A percentile compares a stretch with the other conserved stretches of the same genome.
phyloP scores from a whole-genome alignment of 192 early-diverging fungal species.

The Gaertneriomyces sp. region DNA sequence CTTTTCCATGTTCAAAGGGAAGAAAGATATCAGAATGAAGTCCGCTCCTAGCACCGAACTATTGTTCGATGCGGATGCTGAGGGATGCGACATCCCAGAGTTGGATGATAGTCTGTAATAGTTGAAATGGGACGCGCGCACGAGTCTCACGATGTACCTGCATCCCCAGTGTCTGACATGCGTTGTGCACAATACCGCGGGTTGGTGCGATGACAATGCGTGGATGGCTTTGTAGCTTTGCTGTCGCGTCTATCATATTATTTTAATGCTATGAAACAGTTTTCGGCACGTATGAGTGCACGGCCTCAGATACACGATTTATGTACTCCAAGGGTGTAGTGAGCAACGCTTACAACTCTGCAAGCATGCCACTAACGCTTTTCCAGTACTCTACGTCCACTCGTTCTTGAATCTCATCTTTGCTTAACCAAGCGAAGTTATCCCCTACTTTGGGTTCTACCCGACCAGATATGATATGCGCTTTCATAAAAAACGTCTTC shows the following conservation, averaged over 20 bases:
- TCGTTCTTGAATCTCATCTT: constrained; percentile 52
- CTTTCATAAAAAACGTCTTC: constrained; percentile 85
- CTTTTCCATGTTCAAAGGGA: background rate
- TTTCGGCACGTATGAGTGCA: too few species aligned
- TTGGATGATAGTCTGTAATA: too few species aligned
- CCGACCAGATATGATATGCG: constrained; percentile 74
- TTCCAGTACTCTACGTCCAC: constrained; percentile 26
- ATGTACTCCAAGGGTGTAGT: too few species aligned
- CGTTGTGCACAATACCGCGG: too few species aligned
- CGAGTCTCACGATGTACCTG: too few species aligned
- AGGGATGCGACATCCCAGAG: background rate
- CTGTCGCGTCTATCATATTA: too few species aligned
- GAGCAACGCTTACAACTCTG: constrained; percentile 13
- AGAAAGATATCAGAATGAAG: background rate
- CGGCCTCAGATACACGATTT: too few species aligned
- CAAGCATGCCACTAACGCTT: constrained; percentile 19
- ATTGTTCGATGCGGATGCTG: constrained; percentile 8
- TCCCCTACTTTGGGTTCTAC: constrained; percentile 53
- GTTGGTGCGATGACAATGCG: too few species aligned
- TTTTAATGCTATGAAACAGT: too few species aligned
- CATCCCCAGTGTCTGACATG: too few species aligned
- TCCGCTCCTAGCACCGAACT: constrained; percentile 5
- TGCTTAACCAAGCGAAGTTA: constrained; percentile 74
- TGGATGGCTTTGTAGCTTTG: too few species aligned
- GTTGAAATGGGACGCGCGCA: too few species aligned